Conservation (phyloP, 495 filamentous ascomycete genomes). For the Aspergillus saccharolyticus region DNA sequence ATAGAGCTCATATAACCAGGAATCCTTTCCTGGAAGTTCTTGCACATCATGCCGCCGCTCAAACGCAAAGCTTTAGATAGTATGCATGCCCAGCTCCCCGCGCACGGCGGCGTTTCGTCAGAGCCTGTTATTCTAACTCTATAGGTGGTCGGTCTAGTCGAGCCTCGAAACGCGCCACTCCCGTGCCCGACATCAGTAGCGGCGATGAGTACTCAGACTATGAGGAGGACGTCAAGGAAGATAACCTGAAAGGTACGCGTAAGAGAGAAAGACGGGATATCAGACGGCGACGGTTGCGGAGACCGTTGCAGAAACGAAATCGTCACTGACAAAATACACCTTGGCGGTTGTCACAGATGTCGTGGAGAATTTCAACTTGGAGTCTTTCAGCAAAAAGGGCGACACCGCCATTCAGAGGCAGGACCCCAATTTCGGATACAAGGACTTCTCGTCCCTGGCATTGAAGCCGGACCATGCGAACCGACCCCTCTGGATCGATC, state of each 20-base stretch:
- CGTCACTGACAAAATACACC: slow-evolving; percentile 14
- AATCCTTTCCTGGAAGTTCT: too few relatives aligned
- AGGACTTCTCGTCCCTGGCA: slow-evolving; percentile 73
- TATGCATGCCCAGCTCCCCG: slow-evolving; percentile 27
- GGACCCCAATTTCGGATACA: slow-evolving; percentile 56
- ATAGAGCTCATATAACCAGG: too few relatives aligned
- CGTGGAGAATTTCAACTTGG: slow-evolving; percentile 62
- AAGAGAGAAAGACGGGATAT: too few relatives aligned
- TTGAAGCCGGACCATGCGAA: slow-evolving; percentile 86
- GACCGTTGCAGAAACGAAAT: too few relatives aligned
- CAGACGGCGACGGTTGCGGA: too few relatives aligned
- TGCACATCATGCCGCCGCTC: slow-evolving; percentile 52
- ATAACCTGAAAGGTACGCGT: slow-evolving; percentile 44
- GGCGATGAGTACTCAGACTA: slow-evolving; percentile 68
- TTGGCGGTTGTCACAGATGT: slow-evolving; percentile 44
- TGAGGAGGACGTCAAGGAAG: slow-evolving; percentile 43
- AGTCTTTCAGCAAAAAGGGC: slow-evolving; percentile 43
- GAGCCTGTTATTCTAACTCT: slow-evolving; percentile 30
- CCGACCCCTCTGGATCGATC: slow-evolving; percentile 90
- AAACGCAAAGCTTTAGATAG: slow-evolving; percentile 73
- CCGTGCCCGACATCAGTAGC: slow-evolving; percentile 63
- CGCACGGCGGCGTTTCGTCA: slow-evolving; percentile 17
- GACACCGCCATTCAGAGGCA: slow-evolving; percentile 29
- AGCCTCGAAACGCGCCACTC: slow-evolving; percentile 61
- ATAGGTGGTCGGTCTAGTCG: slow-evolving; percentile 52